Percentiles rank a stretch among this genome's conserved stretches.
Evolutionary conservation across 2,329 filamentous ascomycete species (phyloP).

Genomic region (Diplodia mutila): DNA sequence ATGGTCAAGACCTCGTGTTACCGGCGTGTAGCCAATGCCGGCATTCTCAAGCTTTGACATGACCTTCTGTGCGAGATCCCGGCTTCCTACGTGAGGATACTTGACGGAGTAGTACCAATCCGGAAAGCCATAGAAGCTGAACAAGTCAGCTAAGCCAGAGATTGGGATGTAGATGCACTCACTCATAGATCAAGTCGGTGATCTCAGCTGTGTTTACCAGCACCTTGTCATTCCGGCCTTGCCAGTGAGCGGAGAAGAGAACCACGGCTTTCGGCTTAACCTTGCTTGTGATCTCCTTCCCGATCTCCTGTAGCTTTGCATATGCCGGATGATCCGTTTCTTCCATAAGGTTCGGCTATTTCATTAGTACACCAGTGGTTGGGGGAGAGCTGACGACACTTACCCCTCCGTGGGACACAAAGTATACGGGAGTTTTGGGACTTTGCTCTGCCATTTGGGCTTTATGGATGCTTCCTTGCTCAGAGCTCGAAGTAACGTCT

Average conservation of each 20-base stretch:
- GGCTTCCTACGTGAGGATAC: conserved; percentile 65
- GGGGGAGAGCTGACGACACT: not conserved
- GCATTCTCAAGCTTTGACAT: conserved; percentile 57
- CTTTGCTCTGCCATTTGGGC: not conserved
- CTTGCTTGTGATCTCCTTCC: conserved; percentile 69
- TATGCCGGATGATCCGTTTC: conserved; percentile 71
- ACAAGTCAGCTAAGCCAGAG: not conserved
- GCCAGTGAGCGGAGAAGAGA: conserved; percentile 80
- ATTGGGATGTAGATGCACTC: not conserved
- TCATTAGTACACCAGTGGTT: not conserved
- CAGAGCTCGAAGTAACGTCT: not conserved
- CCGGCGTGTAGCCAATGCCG: conserved; percentile 63
- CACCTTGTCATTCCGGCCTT: conserved; percentile 60
- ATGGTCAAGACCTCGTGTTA: conserved; percentile 71
- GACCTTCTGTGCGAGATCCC: conserved; percentile 61
- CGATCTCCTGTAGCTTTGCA: conserved; percentile 65
- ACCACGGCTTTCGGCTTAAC: conserved; percentile 74
- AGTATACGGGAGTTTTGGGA: conserved; percentile 17
- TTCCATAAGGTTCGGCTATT: conserved; percentile 65
- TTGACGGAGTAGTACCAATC: conserved; percentile 66
- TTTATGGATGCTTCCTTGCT: not conserved
- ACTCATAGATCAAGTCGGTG: conserved; percentile 71
- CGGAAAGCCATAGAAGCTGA: conserved; percentile 67
- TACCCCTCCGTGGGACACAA: conserved; percentile 23
- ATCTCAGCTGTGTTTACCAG: conserved; percentile 67